Evolutionary conservation across 1,284 basidiomycete genomes (phyloP).

Genomic region (Ceratobasidium sp.): DNA sequence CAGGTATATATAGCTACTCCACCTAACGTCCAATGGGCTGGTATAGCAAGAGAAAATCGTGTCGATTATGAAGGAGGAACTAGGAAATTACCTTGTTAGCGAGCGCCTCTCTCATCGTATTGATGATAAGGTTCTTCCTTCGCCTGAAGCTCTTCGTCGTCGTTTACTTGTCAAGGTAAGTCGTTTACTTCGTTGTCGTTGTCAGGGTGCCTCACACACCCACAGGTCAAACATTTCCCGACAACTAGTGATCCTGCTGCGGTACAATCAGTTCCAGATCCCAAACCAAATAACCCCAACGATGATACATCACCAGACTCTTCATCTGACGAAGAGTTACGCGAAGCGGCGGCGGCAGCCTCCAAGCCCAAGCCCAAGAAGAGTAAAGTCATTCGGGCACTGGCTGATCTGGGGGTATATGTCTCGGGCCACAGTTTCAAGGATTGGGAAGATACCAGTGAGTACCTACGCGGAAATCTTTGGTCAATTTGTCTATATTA

Average conservation of each 20-base stretch:
- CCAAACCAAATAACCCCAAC: background rate
- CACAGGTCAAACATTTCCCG: slow-evolving; percentile 28
- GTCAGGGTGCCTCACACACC: background rate
- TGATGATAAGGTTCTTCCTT: slow-evolving; percentile 28
- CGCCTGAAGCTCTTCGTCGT: slow-evolving; percentile 30
- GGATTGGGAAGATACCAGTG: slow-evolving; percentile 25
- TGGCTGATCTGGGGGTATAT: slow-evolving; percentile 29
- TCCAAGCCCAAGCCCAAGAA: slow-evolving; percentile 33
- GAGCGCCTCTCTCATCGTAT: slow-evolving; percentile 29
- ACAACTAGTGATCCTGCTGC: background rate
- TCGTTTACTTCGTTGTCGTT: background rate
- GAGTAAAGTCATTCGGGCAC: slow-evolving; percentile 30
- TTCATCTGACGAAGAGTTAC: slow-evolving; percentile 26
- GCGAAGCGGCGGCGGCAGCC: slow-evolving; percentile 22
- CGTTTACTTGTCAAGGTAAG: slow-evolving; percentile 26
- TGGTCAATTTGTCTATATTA: background rate
- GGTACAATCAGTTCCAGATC: background rate
- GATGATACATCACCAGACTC: slow-evolving; percentile 3
- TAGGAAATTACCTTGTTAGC: slow-evolving; percentile 22
- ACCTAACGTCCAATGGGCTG: no score
- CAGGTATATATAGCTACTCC: background rate
- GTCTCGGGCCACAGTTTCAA: slow-evolving; percentile 33
- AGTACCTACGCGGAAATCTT: background rate
- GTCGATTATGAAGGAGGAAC: slow-evolving; percentile 30
- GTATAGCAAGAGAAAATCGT: slow-evolving; percentile 34